Percentiles rank a stretch among this genome's conserved stretches.
Evolutionary conservation across 1,284 basidiomycete species (phyloP).

Genomic region (Testicularia cyperi): DNA sequence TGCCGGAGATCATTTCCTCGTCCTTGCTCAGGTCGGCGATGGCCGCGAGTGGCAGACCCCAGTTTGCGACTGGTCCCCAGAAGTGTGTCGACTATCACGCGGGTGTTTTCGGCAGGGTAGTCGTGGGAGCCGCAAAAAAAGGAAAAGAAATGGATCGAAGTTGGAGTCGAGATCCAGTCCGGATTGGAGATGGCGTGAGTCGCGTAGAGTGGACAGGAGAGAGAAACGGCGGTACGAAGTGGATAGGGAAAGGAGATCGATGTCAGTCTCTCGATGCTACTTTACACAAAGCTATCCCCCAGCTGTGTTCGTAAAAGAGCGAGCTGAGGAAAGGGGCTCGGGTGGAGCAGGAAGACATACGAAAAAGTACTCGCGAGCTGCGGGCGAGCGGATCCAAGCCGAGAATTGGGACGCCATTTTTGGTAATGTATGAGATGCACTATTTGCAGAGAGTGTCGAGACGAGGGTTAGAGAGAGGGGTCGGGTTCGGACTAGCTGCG

Average conservation of each 20-base stretch:
- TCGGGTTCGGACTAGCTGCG: no score
- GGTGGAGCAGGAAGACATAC: conserved; percentile 23
- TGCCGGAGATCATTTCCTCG: conserved; percentile 56
- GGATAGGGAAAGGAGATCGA: no score
- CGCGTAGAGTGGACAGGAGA: no score
- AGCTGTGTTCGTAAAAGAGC: no score
- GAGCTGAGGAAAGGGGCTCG: not conserved
- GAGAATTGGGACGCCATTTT: conserved; percentile 52
- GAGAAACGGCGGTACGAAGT: not conserved
- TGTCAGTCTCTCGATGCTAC: no score
- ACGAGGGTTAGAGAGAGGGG: no score
- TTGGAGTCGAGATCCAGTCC: no score
- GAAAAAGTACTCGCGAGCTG: conserved; percentile 58
- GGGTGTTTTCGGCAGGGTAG: not conserved
- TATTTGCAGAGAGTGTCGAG: no score
- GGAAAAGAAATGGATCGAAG: no score
- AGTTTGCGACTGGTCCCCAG: conserved; percentile 60
- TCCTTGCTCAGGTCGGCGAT: conserved; percentile 57
- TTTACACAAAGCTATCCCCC: no score
- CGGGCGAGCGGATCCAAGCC: conserved; percentile 56
- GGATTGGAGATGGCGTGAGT: no score
- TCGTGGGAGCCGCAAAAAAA: not conserved
- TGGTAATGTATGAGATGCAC: not conserved
- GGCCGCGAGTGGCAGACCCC: conserved; percentile 58
- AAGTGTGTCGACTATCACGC: conserved; percentile 54